Percentiles rank a stretch among this genome's conserved stretches.
These are phyloP conservation scores for Setomelanomma holmii DNA, from an alignment of 2,329 filamentous ascomycete genomes.

Conservation along the genomic window DNA sequence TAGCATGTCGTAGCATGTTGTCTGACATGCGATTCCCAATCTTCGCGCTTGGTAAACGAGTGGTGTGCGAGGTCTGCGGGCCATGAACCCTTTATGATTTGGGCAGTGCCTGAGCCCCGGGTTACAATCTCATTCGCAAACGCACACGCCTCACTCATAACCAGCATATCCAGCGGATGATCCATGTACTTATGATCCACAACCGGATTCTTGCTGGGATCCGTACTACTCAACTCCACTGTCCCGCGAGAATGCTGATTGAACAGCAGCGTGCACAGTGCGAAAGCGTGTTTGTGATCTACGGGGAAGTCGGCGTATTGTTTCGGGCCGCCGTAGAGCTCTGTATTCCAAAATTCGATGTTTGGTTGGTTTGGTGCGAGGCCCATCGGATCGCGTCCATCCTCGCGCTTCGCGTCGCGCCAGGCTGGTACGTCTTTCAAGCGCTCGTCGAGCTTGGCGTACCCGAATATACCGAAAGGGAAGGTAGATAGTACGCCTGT, in stretches of 20 bases:
- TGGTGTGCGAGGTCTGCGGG: slow-evolving; percentile 62
- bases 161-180: slow-evolving; percentile 65
- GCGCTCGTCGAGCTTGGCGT: slow-evolving; percentile 66
- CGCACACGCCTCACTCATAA: slow-evolving; percentile 65
- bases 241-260: slow-evolving; percentile 63
- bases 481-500: slow-evolving; percentile 66
- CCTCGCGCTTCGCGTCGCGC: slow-evolving; percentile 56
- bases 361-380: slow-evolving; percentile 64
- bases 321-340: slow-evolving; percentile 67
- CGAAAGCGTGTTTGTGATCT: slow-evolving; percentile 63
- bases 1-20: slow-evolving; percentile 67
- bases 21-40: slow-evolving; percentile 66
- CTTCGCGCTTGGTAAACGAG: slow-evolving; percentile 59
- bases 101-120: slow-evolving; percentile 64
- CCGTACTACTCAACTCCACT: slow-evolving; percentile 58
- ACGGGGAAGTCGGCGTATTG: slow-evolving; percentile 63
- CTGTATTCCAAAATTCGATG: slow-evolving; percentile 68
- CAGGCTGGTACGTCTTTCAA: slow-evolving; percentile 63
- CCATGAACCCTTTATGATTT: slow-evolving; percentile 67
- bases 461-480: slow-evolving; percentile 69
- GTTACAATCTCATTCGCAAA: slow-evolving; percentile 68
- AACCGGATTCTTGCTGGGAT: slow-evolving; percentile 61
- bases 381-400: slow-evolving; percentile 67
- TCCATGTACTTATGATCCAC: slow-evolving; percentile 67
- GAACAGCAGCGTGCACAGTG: slow-evolving; percentile 66